Percentiles rank a stretch among this genome's conserved stretches.
Evolutionary conservation across 2,329 filamentous ascomycete genomes (phyloP).

Genomic region (Colletotrichum liriopes): DNA sequence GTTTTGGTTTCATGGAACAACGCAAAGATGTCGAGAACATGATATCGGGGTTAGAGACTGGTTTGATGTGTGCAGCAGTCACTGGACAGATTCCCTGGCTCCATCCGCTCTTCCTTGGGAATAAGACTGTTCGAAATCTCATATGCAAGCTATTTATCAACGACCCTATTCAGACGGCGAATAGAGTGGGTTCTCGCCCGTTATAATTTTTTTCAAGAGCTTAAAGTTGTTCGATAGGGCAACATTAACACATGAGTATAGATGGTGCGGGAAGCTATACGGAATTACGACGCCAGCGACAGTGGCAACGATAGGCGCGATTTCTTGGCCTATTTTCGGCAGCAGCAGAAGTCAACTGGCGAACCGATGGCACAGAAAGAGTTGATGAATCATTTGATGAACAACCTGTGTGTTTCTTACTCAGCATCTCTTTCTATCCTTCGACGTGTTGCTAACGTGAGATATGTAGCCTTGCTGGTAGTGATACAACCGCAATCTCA

Average conservation of each 20-base stretch:
- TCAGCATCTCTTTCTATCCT: too few species aligned
- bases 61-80: constrained; percentile 55
- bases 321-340: not conserved
- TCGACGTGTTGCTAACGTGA: not conserved
- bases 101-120: constrained; percentile 53
- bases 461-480: not conserved
- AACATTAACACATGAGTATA: not conserved
- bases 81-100: constrained; percentile 58
- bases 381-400: not conserved
- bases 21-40: constrained; percentile 62
- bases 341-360: not conserved
- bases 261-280: not conserved
- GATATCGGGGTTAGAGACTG: constrained; percentile 56
- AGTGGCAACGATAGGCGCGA: not conserved
- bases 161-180: constrained; percentile 64
- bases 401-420: not conserved
- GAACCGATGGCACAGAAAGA: not conserved
- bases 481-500: not conserved
- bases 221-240: not conserved
- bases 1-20: constrained; percentile 61
- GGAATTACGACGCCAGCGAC: not conserved
- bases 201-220: not conserved
- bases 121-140: constrained; percentile 46
- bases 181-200: not conserved
- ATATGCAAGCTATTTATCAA: constrained; percentile 64